Evolutionary conservation across 2,329 filamentous ascomycete species (phyloP), one percentile per base, ranked within the genome.

Genomic region (Zasmidium citrigriseum): DNA sequence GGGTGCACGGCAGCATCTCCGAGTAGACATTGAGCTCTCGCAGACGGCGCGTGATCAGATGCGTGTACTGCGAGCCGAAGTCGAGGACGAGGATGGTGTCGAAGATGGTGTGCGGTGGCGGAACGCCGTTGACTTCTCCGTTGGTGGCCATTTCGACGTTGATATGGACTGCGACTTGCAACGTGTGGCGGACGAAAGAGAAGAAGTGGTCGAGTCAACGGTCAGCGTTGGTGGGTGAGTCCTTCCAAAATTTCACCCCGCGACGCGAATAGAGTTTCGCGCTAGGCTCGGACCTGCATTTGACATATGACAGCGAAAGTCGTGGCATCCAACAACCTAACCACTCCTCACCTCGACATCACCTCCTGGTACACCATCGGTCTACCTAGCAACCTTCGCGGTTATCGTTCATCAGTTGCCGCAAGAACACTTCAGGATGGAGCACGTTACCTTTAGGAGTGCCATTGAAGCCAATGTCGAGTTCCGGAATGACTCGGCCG

Each of bases 1-100:
- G 87, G 47, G 89, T 96, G 77, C 92, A 96, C 21, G 90, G 90
- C 46, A 96, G 85, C 87, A 96, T 89, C 79, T 96, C 92, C 61
- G 86, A 86, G 80, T 90, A 96, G 73, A 96, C 84, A 78, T 88
- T 89, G 76, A 96, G 83, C 67, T 89, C 86, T 67, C 91, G 84
- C 24, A 96, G 82, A 29, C 90, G 85, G 55, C 90, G 82, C 10
- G 86, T 86, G 70, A 93, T 91, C 41, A 93, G 80, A 74, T 92
- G 89, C 44, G 85, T 87, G 70, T 87, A 89, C 76, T 90, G 88
- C 22, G 84, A 88, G 64, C 84, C 88, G 72, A 90, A 90, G 75
- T 90, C 88, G 67, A 90, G 78, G 64, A 88, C 85, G 64, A 91
- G 78, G 67, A 91, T 88, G 64, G 88, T 90, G 80, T 88, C 81